phyloP scores from a whole-genome alignment of 2,329 filamentous ascomycete genomes.

The Monilinia laxa region DNA sequence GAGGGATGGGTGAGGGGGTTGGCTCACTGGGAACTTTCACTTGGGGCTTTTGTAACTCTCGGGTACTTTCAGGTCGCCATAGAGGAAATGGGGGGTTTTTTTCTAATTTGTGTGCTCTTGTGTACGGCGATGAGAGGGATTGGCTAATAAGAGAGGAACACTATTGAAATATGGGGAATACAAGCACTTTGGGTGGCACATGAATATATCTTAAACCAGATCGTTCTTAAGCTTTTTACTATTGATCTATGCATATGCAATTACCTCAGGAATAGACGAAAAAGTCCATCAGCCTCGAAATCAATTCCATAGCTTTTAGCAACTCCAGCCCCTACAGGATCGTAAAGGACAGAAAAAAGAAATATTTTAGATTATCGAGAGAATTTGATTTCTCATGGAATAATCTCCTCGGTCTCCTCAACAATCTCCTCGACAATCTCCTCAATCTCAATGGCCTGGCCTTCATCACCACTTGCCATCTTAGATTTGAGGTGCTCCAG shows the following conservation, averaged over 20 bases:
- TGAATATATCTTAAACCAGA: not conserved
- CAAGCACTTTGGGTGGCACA: not conserved
- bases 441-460: constrained; percentile 79
- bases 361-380: constrained; percentile 2
- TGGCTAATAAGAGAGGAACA: not conserved
- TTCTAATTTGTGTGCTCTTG: not conserved
- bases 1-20: not conserved
- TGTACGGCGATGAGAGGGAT: not conserved
- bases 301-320: constrained; percentile 23
- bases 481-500: constrained; percentile 61
- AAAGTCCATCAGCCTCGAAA: constrained; percentile 20
- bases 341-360: constrained; percentile 20
- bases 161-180: not conserved
- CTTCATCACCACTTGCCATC: constrained; percentile 50
- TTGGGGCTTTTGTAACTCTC: not conserved
- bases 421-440: constrained; percentile 80
- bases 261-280: constrained; percentile 11
- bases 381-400: constrained; percentile 25
- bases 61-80: too few species aligned
- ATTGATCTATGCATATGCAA: constrained; percentile 25
- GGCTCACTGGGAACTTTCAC: not conserved
- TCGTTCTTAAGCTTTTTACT: constrained; percentile 16
- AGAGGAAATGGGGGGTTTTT: not conserved
- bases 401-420: constrained; percentile 80
- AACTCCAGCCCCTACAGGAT: constrained; percentile 24